These are phyloP conservation scores for Grammothele lineata DNA, from an alignment of 768 basidiomycete species.

Conservation along the genomic window DNA sequence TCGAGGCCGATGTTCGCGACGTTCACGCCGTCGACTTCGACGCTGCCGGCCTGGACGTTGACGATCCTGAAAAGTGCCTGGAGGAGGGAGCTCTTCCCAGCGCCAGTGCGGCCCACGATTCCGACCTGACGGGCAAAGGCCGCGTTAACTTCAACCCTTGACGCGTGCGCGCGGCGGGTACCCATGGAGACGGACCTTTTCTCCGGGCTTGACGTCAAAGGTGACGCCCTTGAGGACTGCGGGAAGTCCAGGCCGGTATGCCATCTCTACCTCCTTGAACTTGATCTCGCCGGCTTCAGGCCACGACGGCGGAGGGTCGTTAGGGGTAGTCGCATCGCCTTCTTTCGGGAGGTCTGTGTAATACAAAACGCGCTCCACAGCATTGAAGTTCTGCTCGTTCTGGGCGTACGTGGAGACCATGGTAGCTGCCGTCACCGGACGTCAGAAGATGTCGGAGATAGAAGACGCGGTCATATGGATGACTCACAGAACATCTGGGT, in stretches of 20 bases:
- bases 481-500: constrained; percentile 50
- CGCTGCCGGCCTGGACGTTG: constrained; percentile 51
- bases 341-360: constrained; percentile 62
- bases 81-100: constrained; percentile 52
- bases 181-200: constrained; percentile 70
- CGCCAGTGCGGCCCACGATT: constrained; percentile 45
- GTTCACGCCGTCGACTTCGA: constrained; percentile 55
- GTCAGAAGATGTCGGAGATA: neutral
- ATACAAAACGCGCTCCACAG: constrained; percentile 65
- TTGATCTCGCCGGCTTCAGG: constrained; percentile 69
- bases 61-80: constrained; percentile 41
- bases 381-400: constrained; percentile 70
- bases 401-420: constrained; percentile 53
- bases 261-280: constrained; percentile 71
- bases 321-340: constrained; percentile 35
- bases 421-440: constrained; percentile 34
- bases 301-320: constrained; percentile 64
- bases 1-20: constrained; percentile 52
- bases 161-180: too few species aligned
- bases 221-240: constrained; percentile 78
- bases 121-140: constrained; percentile 32
- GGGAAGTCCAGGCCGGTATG: constrained; percentile 85
- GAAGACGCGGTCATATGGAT: too few species aligned
- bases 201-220: constrained; percentile 65
- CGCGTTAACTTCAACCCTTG: too few species aligned